Evolutionary conservation across 148 eudicot species (phyloP).

Genomic region (Tetragonia tetragonoides): DNA sequence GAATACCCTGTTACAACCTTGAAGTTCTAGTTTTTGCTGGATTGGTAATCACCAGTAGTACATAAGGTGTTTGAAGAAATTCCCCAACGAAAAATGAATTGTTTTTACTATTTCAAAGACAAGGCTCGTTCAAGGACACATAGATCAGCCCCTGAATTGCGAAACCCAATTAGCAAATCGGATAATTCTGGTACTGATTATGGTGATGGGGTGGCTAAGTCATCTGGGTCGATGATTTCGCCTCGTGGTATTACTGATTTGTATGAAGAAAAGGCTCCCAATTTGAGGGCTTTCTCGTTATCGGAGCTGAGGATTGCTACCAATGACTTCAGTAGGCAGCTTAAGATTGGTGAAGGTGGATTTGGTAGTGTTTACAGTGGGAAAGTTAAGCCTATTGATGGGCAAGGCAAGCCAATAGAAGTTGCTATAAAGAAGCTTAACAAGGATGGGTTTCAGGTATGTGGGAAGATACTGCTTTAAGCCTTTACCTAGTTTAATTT

Average conservation of each 20-base stretch:
- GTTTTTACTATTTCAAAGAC: constrained; percentile 67
- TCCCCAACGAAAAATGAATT: constrained; percentile 46
- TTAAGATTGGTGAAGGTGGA: constrained; percentile 94
- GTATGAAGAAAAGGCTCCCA: constrained; percentile 66
- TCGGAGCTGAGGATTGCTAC: constrained; percentile 65
- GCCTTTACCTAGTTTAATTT: too few relatives aligned
- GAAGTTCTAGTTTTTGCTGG: background rate
- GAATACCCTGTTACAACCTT: background rate
- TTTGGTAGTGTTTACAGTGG: constrained; percentile 83
- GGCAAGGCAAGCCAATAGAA: constrained; percentile 31
- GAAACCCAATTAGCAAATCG: constrained; percentile 40
- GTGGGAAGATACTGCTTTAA: background rate
- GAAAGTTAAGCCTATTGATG: constrained; percentile 47
- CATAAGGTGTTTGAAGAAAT: constrained; percentile 19
- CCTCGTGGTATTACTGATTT: constrained; percentile 55
- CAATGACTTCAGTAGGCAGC: constrained; percentile 50
- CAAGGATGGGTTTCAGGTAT: constrained; percentile 76
- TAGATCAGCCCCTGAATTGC: constrained; percentile 69
- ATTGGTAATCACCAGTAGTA: background rate
- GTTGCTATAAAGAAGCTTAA: constrained; percentile 83
- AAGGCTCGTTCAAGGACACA: constrained; percentile 36
- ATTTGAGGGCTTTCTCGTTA: constrained; percentile 55
- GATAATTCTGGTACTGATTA: constrained; percentile 34
- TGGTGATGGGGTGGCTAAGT: constrained; percentile 32
- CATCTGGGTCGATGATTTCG: constrained; percentile 45